Conservation (phyloP, 257 asterid species). For the Nicotiana knightiana region DNA sequence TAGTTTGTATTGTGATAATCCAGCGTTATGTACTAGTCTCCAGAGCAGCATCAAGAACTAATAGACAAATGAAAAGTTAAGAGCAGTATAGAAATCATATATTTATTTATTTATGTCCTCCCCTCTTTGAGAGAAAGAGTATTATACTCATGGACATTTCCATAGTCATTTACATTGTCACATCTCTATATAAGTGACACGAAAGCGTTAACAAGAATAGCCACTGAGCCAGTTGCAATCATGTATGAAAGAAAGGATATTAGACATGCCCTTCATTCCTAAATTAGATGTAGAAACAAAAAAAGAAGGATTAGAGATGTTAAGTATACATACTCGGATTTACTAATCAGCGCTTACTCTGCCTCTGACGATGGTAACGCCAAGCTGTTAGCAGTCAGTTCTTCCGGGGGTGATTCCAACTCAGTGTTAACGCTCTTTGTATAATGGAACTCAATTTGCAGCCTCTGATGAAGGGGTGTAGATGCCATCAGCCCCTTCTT, state of each 20-base stretch:
- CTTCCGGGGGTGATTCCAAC: slow-evolving; percentile 15
- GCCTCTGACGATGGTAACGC: slow-evolving; percentile 9
- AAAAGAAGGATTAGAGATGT: slow-evolving; percentile 11
- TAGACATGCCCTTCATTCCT: slow-evolving; percentile 2
- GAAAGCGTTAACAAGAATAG: neutral
- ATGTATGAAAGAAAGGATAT: neutral
- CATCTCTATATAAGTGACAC: neutral
- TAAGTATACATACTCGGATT: slow-evolving; percentile 1
- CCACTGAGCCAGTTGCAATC: slow-evolving; percentile 4
- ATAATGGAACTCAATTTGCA: slow-evolving; percentile 63
- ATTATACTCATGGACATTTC: neutral
- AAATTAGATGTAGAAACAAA: slow-evolving; percentile 9
- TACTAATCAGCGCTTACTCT: slow-evolving; percentile 13
- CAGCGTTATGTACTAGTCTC: neutral
- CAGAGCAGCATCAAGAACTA: neutral
- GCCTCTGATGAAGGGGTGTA: slow-evolving; percentile 54
- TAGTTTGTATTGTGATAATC: neutral
- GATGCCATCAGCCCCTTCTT: slow-evolving; percentile 51
- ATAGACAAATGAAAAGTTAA: neutral
- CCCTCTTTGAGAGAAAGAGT: slow-evolving; percentile 12
- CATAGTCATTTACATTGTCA: slow-evolving; percentile 13
- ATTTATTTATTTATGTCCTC: neutral
- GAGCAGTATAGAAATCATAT: neutral
- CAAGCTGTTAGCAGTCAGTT: slow-evolving; percentile 12
- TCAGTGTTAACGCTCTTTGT: slow-evolving; percentile 19